A percentile compares a stretch with the other conserved stretches of the same genome.
phyloP scores from a whole-genome alignment of 1,284 basidiomycete genomes.

The Ceraceosorus guamensis region DNA sequence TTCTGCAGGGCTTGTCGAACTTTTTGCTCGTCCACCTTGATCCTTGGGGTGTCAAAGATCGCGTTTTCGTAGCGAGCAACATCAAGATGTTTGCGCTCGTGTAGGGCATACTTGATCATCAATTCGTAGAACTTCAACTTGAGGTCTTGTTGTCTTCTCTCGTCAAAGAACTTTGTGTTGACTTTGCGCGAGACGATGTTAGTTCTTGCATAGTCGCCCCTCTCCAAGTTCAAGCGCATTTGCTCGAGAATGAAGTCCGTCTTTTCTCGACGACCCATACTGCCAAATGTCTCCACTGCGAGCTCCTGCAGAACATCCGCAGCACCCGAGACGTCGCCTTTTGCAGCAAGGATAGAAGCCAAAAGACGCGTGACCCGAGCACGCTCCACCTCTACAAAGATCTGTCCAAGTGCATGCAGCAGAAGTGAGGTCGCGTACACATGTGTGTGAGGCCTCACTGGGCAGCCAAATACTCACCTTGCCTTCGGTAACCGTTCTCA shows the following conservation, averaged over 20 bases:
- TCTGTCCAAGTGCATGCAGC: slow-evolving; percentile 53
- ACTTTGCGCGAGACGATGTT: slow-evolving; percentile 87
- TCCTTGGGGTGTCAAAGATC: slow-evolving; percentile 87
- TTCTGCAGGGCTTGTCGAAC: slow-evolving; percentile 52
- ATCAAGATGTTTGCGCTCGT: slow-evolving; percentile 78
- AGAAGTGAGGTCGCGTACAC: not conserved
- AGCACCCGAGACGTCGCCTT: slow-evolving; percentile 37
- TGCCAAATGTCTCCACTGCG: slow-evolving; percentile 97
- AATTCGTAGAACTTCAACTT: slow-evolving; percentile 93
- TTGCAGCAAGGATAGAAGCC: slow-evolving; percentile 32
- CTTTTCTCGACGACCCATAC: slow-evolving; percentile 96
- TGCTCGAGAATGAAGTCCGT: slow-evolving; percentile 97
- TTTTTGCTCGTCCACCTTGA: slow-evolving; percentile 60
- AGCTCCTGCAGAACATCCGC: slow-evolving; percentile 67
- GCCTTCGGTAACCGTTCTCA: slow-evolving; percentile 88
- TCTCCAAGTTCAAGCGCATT: slow-evolving; percentile 81
- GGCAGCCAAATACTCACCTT: slow-evolving; percentile 59
- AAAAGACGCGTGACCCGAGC: slow-evolving; percentile 62
- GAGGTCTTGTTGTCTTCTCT: slow-evolving; percentile 81
- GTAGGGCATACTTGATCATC: slow-evolving; percentile 88
- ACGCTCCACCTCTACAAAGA: slow-evolving; percentile 92
- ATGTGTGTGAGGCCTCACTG: not conserved
- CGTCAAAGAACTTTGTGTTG: slow-evolving; percentile 85
- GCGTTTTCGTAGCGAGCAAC: slow-evolving; percentile 92
- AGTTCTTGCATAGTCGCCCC: slow-evolving; percentile 76